These are phyloP conservation scores for Stropharia rugosoannulata DNA, from an alignment of 768 basidiomycete species.

Conservation along the genomic window DNA sequence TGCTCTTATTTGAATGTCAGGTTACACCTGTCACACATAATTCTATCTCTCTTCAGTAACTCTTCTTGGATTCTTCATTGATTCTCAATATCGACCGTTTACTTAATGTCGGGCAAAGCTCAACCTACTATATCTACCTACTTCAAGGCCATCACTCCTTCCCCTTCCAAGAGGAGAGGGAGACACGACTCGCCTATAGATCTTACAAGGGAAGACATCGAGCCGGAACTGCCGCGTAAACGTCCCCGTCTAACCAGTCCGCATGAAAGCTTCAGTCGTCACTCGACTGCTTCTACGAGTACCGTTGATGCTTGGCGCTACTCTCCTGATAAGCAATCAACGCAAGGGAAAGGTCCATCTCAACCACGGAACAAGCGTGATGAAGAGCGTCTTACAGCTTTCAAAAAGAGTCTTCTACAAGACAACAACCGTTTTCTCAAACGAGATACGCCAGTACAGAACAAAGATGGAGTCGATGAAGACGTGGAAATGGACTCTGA, in stretches of 20 bases:
- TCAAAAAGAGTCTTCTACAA: conserved; percentile 49
- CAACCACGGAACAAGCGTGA: conserved; percentile 22
- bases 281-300: conserved; percentile 8
- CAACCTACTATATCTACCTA: conserved; percentile 41
- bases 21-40: too few relatives aligned
- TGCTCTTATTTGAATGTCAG: too few relatives aligned
- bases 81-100: not conserved
- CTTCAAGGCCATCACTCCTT: conserved; percentile 26
- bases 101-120: conserved; percentile 18
- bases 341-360: conserved; percentile 17
- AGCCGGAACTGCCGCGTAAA: conserved; percentile 29
- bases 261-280: not conserved
- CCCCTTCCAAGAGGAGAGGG: conserved; percentile 25
- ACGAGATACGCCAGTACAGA: conserved; percentile 15
- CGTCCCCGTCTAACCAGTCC: conserved; percentile 21
- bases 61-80: too few relatives aligned
- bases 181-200: conserved; percentile 45
- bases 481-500: conserved; percentile 44
- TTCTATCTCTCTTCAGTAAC: too few relatives aligned
- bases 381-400: conserved; percentile 37
- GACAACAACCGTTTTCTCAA: conserved; percentile 40
- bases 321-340: conserved; percentile 26
- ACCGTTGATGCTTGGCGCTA: conserved; percentile 45
- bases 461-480: conserved; percentile 23
- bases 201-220: conserved; percentile 45